Base-by-base conservation (phyloP, 2,329 filamentous ascomycete genomes). In the Cephalotrichum gorgonifer region DNA sequence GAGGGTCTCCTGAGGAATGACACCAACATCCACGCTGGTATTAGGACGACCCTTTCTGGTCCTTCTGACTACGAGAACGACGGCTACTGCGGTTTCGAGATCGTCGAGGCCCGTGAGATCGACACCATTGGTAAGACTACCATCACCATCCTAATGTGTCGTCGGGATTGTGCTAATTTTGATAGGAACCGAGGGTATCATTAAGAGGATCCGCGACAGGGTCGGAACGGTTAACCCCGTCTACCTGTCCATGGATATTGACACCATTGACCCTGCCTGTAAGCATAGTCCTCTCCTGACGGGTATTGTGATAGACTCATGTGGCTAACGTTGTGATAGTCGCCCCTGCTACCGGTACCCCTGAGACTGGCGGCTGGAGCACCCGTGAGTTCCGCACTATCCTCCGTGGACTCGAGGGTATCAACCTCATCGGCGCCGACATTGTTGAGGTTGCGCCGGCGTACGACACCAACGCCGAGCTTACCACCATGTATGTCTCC, bases 351-450 rank as follows among this genome's bases (percentile, higher is more conserved):
- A 95, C 88, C 0, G 90, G 89, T 1, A 95, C 89, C 0, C 89
- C 89, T 0, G 89, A 95, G 69, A 85, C 88, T 0, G 89, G 90
- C 50, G 89, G 89, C 33, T 95, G 89, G 89, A 93, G 87, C 6
- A 94, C 86, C 20, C 74, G 89, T 47, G 90, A 95, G 70, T 72
- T 95, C 56, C 91, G 95, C 54, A 74, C 85, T 12, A 88, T 95
- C 51, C 66, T 95, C 61, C 73, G 88, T 28, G 88, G 87, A 1
- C 77, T 95, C 39, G 89, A 95, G 68, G 78, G 73, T 0, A 64
- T 95, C 62, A 95, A 95, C 60, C 69, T 95, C 4, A 86, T 95
- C 3, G 90, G 88, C 1, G 90, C 88, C 1, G 90, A 95, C 66
- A 79, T 95, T 44, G 90, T 96, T 5, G 90, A 95, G 72, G 87